Conservation (phyloP, 2,329 filamentous ascomycete species). For the Diaporthe nobilis region DNA sequence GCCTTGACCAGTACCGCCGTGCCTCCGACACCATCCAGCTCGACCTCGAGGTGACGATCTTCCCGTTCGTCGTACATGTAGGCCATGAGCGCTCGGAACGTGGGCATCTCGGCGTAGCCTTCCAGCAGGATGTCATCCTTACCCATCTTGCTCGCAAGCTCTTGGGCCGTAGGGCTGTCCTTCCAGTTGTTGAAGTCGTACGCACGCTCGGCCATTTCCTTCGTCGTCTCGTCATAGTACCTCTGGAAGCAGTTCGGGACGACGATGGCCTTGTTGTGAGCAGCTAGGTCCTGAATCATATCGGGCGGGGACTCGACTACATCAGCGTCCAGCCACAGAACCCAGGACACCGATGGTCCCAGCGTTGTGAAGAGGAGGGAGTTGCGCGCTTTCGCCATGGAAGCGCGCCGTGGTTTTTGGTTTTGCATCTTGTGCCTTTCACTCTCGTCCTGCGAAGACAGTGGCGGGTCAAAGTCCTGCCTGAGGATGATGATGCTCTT, state of each 20-base stretch:
- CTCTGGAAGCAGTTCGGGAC: constrained; percentile 97
- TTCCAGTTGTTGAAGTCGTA: constrained; percentile 99
- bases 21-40: constrained; percentile 93
- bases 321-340: constrained; percentile 95
- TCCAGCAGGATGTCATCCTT: constrained; percentile 94
- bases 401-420: constrained; percentile 87
- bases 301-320: constrained; percentile 88
- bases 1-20: constrained; percentile 95
- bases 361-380: constrained; percentile 95
- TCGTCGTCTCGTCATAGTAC: constrained; percentile 78
- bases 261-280: constrained; percentile 90
- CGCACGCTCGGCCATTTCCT: constrained; percentile 80
- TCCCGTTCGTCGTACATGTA: constrained; percentile 76
- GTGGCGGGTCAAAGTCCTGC: constrained; percentile 91
- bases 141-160: constrained; percentile 84
- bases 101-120: constrained; percentile 93
- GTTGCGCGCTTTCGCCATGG: constrained; percentile 95
- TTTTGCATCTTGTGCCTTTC: constrained; percentile 94
- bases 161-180: constrained; percentile 84
- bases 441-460: constrained; percentile 84
- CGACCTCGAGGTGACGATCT: constrained; percentile 74
- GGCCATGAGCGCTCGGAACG: constrained; percentile 92
- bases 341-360: constrained; percentile 92
- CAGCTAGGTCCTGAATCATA: constrained; percentile 92
- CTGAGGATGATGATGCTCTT: constrained; percentile 93